Evolutionary conservation across 2,329 filamentous ascomycete species (phyloP), one percentile per base, ranked within the genome.

Genomic region (Delphinella strobiligena): DNA sequence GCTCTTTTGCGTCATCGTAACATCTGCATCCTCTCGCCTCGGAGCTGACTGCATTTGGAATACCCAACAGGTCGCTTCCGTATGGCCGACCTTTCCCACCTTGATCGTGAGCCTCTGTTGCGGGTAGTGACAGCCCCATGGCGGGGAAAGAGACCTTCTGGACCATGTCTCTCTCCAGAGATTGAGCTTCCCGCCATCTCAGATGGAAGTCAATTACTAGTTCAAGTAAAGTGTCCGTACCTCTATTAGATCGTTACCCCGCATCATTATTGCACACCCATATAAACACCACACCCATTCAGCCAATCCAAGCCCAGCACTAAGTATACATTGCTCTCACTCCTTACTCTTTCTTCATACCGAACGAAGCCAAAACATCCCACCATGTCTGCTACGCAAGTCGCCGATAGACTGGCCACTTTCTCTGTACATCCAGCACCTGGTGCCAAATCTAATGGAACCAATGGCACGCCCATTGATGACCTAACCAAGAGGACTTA

Each of bases 401-500:
- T 31, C 17, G 41, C 41, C 2, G 44, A 46, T 19, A 43, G 35
- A 29, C 41, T 41, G 3, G 39, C 44, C 3, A 40, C 37, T 4
- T 39, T 44, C 38, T 41, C 44, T 5, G 42, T 44, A 3, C 42
- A 41, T 14, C 41, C 42, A 19, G 44, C 44, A 7, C 39, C 37
- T 11, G 22, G 22, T 12, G 22, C 39, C 3, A 40, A 40, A 14
- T 32, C 37, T 16, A 34, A 39, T 19, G 17, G 29, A 19, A 35
- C 31, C 16, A 18, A 30, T 16, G 31, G 36, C n/a, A 8, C 36
- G 16, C 24, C 34, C 10, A n/a, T 38, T 12, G 35, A 40, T 9
- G 44, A 46, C 33, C 37, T 49, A 5, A 38, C 27, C 12, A 37
- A 36, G 4, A 47, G 51, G 11, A 59, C 59, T 22, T 66, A 67